Percentiles rank a stretch among this genome's conserved stretches.
These are phyloP conservation scores for Neospora caninum DNA, from an alignment of 169 alveolate genomes.

Conservation along the genomic window DNA sequence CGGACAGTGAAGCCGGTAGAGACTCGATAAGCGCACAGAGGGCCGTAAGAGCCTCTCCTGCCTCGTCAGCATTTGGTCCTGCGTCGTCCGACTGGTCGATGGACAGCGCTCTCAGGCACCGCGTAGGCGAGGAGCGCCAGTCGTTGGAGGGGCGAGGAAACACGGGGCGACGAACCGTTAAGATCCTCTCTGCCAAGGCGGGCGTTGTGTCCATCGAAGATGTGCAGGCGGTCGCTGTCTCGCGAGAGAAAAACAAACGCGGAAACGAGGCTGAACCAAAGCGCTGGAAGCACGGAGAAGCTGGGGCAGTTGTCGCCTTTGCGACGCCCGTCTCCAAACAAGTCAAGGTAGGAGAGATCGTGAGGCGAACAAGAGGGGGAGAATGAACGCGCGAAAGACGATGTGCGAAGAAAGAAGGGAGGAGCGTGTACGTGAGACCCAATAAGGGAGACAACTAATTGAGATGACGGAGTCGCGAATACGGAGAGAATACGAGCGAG, in stretches of 20 bases:
- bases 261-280: not conserved
- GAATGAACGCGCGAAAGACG: not conserved
- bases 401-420: no score
- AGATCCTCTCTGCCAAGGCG: not conserved
- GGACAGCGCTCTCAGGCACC: not conserved
- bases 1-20: no score
- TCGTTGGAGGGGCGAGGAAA: not conserved
- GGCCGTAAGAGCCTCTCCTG: no score
- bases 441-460: no score
- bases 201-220: not conserved
- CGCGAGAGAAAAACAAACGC: not conserved
- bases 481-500: no score
- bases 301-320: not conserved
- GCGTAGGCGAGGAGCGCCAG: not conserved
- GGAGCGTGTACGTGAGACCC: no score
- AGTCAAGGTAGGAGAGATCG: not conserved
- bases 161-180: not conserved
- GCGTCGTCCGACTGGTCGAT: not conserved
- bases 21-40: no score
- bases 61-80: no score
- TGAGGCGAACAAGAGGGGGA: not conserved
- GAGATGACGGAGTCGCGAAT: no score
- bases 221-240: not conserved
- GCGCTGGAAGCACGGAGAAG: not conserved
- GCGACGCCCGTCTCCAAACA: not conserved